These are phyloP conservation scores for Macrocystidia cucumis DNA, from an alignment of 1,284 basidiomycete genomes.

Conservation along the genomic window DNA sequence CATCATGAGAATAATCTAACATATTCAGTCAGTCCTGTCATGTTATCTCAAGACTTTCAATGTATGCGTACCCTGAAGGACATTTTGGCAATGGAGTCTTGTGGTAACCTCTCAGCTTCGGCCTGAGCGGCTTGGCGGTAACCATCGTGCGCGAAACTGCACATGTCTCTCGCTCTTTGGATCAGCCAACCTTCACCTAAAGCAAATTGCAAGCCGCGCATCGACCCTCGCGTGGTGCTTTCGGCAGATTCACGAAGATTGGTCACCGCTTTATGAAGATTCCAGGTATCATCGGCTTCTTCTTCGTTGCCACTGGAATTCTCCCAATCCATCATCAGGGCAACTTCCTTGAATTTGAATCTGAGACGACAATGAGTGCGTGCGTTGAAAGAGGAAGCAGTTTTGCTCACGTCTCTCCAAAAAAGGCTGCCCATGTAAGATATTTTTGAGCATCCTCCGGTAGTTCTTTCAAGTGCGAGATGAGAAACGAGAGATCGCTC, in stretches of 20 bases:
- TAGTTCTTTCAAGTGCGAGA: conserved; percentile 50
- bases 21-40: too few relatives aligned
- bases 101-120: conserved; percentile 42
- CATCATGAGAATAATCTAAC: conserved; percentile 65
- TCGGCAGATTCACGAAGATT: conserved; percentile 31
- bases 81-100: conserved; percentile 55
- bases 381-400: not conserved
- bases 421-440: conserved; percentile 61
- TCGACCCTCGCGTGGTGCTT: conserved; percentile 44
- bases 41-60: conserved; percentile 6
- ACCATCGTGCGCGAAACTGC: conserved; percentile 63
- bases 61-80: conserved; percentile 43
- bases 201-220: conserved; percentile 58
- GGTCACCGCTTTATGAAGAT: conserved; percentile 40
- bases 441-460: conserved; percentile 58
- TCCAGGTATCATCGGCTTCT: conserved; percentile 45
- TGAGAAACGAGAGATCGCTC: conserved; percentile 53
- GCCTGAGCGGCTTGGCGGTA: conserved; percentile 63
- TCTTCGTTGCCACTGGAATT: conserved; percentile 49
- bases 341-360: conserved; percentile 64
- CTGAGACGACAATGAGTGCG: conserved; percentile 20
- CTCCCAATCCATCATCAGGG: conserved; percentile 66
- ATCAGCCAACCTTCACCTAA: conserved; percentile 66
- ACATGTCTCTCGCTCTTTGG: conserved; percentile 65
- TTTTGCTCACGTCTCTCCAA: conserved; percentile 52